Base-by-base conservation (phyloP, 1,284 basidiomycete genomes). In the Cystobasidiaceae sp. region DNA sequence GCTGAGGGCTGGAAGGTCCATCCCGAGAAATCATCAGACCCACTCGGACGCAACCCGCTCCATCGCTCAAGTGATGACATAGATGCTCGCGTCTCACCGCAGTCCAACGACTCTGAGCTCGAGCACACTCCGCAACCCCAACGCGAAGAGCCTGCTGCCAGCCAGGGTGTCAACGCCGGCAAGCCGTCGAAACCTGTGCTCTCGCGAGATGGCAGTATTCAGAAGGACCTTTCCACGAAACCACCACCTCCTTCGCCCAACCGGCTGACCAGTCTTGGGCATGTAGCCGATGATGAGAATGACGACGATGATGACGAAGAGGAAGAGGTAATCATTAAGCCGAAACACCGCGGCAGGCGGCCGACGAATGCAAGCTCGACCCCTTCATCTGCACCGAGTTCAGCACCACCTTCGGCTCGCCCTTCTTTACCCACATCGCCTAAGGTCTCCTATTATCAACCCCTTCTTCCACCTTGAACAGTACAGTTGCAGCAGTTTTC, bases 291-390 rank as follows among this genome's bases (percentile, higher is more conserved):
- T 23, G 33, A 44, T 21, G 66, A 67, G 30, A 49, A 61, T 45
- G 65, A 59, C 23, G 54, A 58, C 17, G 51, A 34, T 30, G 65
- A 50, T 3, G 66, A 67, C 15, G 59, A 63, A 21, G 66, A 58
- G 21, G 66, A 62, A 57, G 51, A 55, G 46, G 52, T 67, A 2
- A 54, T 54, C 60, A 55, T 67, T 17, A 56, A 58, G 32, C 43
- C 52, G 25, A 48, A 51, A 19, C 54, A 57, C 19, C 46, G 65
- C 17, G 25, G 54, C 25, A 41, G 60, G 2, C 39, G 66, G 25
- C 28, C 32, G 6, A 67, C 61, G 7, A 56, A 64, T 30, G 33
- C 48, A 23, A 59, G 48, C 8, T 23, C 56, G n/a, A 32, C 34
- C n/a, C 54, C 44, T n/a, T n/a, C n/a, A n/a, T n/a, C n/a, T n/a